phyloP scores from a whole-genome alignment of 352 stramenopile genomes.

The Phytophthora aleatoria region DNA sequence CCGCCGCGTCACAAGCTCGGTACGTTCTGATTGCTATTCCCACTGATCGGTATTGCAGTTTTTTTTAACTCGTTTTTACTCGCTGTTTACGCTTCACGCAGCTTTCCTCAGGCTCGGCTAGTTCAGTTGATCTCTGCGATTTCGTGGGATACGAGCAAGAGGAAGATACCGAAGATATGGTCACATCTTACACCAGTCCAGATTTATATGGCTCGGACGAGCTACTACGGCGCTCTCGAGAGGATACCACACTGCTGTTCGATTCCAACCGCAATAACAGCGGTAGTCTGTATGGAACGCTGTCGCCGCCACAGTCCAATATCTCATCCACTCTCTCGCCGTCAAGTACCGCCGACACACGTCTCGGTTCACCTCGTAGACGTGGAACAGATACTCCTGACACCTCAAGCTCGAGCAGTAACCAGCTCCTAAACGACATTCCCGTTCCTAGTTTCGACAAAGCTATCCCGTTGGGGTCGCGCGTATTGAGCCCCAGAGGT shows the following conservation, averaged over 20 bases:
- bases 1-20: conserved; percentile 60
- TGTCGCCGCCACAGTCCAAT: conserved; percentile 23
- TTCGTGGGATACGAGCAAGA: conserved; percentile 68
- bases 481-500: conserved; percentile 24
- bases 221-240: conserved; percentile 24
- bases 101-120: conserved; percentile 36
- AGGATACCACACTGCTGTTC: conserved; percentile 29
- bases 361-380: conserved; percentile 23
- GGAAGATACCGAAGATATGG: conserved; percentile 32
- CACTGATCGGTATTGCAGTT: not conserved
- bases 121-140: conserved; percentile 51
- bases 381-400: conserved; percentile 12
- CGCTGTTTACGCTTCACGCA: conserved; percentile 11
- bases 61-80: not conserved
- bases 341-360: conserved; percentile 19
- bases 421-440: conserved; percentile 21
- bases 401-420: conserved; percentile 21
- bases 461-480: conserved; percentile 4
- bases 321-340: conserved; percentile 15
- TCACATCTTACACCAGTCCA: conserved; percentile 50
- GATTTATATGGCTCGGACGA: conserved; percentile 41
- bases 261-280: conserved; percentile 14
- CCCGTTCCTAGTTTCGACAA: conserved; percentile 8
- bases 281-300: conserved; percentile 18
- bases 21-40: conserved; percentile 32